These are phyloP conservation scores for Coemansia sp. DNA, from an alignment of 192 early-diverging fungal genomes.

Conservation along the genomic window DNA sequence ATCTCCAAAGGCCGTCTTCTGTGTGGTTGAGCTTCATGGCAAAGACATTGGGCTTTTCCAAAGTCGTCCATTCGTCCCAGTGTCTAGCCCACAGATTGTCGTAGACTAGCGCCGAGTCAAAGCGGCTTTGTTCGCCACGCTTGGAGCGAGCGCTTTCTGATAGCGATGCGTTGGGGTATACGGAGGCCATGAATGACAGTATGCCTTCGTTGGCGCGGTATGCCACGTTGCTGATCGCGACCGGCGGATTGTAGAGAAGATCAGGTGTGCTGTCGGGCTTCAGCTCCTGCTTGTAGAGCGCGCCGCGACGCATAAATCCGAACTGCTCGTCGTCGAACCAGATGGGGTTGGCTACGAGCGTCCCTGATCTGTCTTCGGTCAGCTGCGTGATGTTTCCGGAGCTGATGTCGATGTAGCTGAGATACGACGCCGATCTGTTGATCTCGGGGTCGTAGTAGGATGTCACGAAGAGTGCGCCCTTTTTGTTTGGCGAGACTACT, in stretches of 20 bases:
- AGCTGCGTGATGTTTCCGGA: conserved; percentile 27
- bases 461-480: conserved; percentile 25
- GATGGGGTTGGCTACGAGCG: conserved; percentile 22
- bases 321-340: conserved; percentile 32
- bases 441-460: conserved; percentile 20
- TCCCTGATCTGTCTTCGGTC: conserved; percentile 14
- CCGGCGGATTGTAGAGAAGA: conserved; percentile 21
- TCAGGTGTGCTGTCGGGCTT: conserved; percentile 7
- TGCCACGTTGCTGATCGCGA: conserved; percentile 20
- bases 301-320: conserved; percentile 21
- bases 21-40: conserved; percentile 30
- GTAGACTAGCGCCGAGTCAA: conserved; percentile 59
- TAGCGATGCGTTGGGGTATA: conserved; percentile 40
- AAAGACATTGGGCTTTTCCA: conserved; percentile 62
- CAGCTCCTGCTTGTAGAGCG: conserved; percentile 25
- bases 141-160: conserved; percentile 51
- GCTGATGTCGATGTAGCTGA: conserved; percentile 21
- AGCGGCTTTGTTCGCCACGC: conserved; percentile 28
- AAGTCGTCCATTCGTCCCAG: conserved; percentile 66
- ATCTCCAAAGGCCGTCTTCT: conserved; percentile 24
- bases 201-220: conserved; percentile 6
- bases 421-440: conserved; percentile 21
- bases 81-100: conserved; percentile 73
- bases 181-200: conserved; percentile 26
- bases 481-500: conserved; percentile 30